A percentile compares a stretch with the other conserved stretches of the same genome.
phyloP scores from a whole-genome alignment of 2,329 filamentous ascomycete species.

The Fusarium sp. region DNA sequence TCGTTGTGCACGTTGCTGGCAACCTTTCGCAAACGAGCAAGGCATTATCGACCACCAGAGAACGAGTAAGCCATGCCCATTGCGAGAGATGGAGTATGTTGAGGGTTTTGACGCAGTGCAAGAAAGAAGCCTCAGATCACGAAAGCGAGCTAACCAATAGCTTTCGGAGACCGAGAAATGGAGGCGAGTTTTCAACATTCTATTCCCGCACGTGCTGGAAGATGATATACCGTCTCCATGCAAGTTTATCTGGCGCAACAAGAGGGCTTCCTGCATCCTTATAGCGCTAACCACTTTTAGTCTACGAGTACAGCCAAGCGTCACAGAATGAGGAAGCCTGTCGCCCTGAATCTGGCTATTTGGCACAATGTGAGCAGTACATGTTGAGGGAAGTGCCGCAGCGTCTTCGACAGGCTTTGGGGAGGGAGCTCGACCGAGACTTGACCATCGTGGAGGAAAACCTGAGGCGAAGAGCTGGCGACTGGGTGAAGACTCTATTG shows the following conservation, averaged over 20 bases:
- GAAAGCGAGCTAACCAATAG: not conserved
- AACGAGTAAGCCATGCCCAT: not conserved
- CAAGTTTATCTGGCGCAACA: not conserved
- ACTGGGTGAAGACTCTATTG: not conserved
- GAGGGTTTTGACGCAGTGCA: not conserved
- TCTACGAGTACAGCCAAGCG: not conserved
- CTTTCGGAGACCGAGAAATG: not conserved
- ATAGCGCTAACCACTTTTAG: not conserved
- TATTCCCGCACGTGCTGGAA: not conserved
- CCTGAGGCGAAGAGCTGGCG: not conserved
- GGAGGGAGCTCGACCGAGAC: not conserved
- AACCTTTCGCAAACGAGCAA: not conserved
- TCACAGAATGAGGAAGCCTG: not conserved
- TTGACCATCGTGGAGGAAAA: not conserved
- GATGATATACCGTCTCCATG: not conserved
- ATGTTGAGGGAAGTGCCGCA: not conserved
- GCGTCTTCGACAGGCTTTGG: not conserved
- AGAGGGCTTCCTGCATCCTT: accelerated
- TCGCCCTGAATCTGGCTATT: not conserved
- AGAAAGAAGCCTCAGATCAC: not conserved
- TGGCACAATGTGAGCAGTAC: not conserved
- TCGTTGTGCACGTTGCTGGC: not conserved
- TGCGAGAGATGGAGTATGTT: not conserved
- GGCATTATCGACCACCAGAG: not conserved
- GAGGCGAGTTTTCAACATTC: not conserved